Evolutionary conservation across 768 basidiomycete genomes (phyloP).

Genomic region (Tylopilus felleus): DNA sequence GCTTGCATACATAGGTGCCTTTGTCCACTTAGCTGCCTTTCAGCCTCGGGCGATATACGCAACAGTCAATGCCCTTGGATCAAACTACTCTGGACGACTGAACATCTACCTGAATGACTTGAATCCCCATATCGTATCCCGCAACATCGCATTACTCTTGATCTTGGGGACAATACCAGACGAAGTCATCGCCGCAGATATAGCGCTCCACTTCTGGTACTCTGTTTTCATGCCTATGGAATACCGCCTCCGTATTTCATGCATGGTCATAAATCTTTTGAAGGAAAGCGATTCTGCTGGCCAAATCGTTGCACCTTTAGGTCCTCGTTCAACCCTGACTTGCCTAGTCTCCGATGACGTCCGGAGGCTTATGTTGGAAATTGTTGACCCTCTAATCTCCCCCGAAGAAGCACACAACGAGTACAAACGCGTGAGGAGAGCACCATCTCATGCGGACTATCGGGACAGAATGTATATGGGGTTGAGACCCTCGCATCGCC

Average conservation of each 20-base stretch:
- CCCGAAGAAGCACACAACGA: slow-evolving; percentile 28
- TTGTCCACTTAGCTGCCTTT: background rate
- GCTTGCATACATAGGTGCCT: background rate
- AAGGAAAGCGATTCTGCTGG: background rate
- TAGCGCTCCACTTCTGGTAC: slow-evolving; percentile 49
- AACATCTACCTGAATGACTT: slow-evolving; percentile 43
- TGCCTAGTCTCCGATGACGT: slow-evolving; percentile 10
- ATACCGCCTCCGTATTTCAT: slow-evolving; percentile 25
- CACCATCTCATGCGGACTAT: slow-evolving; percentile 39
- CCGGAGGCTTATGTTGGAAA: slow-evolving; percentile 13
- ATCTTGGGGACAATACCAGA: slow-evolving; percentile 38
- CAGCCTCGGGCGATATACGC: slow-evolving; percentile 49
- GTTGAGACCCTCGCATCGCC: slow-evolving; percentile 44
- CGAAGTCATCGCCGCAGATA: slow-evolving; percentile 36
- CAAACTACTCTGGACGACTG: slow-evolving; percentile 38
- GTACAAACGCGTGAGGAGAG: slow-evolving; percentile 33
- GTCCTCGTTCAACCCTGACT: slow-evolving; percentile 14
- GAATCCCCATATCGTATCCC: slow-evolving; percentile 28
- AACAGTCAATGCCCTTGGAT: slow-evolving; percentile 43
- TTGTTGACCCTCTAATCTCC: slow-evolving; percentile 16
- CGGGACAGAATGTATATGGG: slow-evolving; percentile 39
- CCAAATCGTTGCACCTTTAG: slow-evolving; percentile 11
- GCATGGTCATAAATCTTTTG: slow-evolving; percentile 18
- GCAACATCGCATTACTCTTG: slow-evolving; percentile 42
- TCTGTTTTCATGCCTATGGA: slow-evolving; percentile 40